A percentile compares a stretch with the other conserved stretches of the same genome.
These are phyloP conservation scores for Fusarium nodosum DNA, from an alignment of 2,329 filamentous ascomycete genomes.

Conservation along the genomic window DNA sequence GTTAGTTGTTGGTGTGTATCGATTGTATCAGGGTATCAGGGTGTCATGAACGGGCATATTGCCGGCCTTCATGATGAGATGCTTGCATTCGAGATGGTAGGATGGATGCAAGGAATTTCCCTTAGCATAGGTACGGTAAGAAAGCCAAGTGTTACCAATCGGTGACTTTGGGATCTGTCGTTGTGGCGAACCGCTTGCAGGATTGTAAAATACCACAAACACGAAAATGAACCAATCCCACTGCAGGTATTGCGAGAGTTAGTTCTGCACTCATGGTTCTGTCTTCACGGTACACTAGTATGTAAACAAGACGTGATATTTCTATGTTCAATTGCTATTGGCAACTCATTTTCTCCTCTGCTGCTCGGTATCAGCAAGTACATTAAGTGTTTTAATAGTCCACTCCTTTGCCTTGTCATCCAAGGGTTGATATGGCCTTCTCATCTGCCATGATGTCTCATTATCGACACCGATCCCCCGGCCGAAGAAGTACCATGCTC, in stretches of 20 bases:
- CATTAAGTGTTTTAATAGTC: constrained; percentile 58
- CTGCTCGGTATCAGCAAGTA: constrained; percentile 54
- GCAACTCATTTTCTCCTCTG: not conserved
- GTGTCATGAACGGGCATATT: not conserved
- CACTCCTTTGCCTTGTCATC: constrained; percentile 57
- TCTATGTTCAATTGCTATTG: not conserved
- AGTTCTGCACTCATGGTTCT: no score
- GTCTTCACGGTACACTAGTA: no score
- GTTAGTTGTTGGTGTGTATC: not conserved
- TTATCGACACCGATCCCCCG: constrained; percentile 54
- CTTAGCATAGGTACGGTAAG: not conserved
- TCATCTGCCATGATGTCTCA: constrained; percentile 57
- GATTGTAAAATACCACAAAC: no score
- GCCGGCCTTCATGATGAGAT: not conserved
- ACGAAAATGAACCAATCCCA: not conserved
- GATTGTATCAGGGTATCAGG: no score
- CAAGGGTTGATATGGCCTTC: constrained; percentile 59
- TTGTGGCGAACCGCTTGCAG: no score
- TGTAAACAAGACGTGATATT: not conserved
- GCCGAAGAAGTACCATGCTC: constrained; percentile 59
- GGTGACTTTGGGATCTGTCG: not conserved
- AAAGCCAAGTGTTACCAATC: not conserved
- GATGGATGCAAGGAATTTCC: not conserved
- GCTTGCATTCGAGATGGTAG: not conserved
- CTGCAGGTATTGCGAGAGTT: not conserved